Evolutionary conservation across 139 green algal genomes (phyloP), one percentile per base, ranked within the genome.

Genomic region (Zygnema cylindricum): DNA sequence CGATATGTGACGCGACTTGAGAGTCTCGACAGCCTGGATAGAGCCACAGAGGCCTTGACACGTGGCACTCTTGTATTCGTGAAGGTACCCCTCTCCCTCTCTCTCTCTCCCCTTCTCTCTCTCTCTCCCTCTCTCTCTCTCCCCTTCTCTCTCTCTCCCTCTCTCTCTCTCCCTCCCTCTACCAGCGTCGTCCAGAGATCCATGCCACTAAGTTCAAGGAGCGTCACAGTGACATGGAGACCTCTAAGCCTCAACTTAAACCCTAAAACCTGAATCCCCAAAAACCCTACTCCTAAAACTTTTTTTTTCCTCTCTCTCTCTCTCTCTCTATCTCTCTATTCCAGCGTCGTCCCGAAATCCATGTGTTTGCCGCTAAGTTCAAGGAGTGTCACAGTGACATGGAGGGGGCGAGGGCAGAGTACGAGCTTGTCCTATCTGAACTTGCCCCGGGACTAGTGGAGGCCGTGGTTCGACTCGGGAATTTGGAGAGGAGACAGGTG

Each of bases 1-100:
- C 93, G 95, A 40, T 98, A 98, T 90, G 91, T 95, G 1, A 83
- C 90, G 30, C 96, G 89, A 83, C 90, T 95, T 81, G 95, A 98
- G 75, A 57, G 30, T 0, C 54, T 83, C 30, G 57, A 39, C 7
- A 92, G 93, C 49, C 43, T 88, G 1, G 79, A 92, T 0, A 69
- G 35, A 7, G 92, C 90, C 30, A 82, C 32, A n/a, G 83, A 43
- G 1, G 92, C 91, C 33, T 87, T 97, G 78, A 54, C 93, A 36
- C 92, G 95, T 1, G 93, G 93, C 3, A 87, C 90, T 3, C 35
- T 25, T 0, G 85, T 94, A n/a, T 95, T 95, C 89, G 96, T 95
- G 86, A 96, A 95, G 90, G 83, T 86, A 73, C 11, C 75, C 42
- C 77, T n/a, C n/a, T n/a, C n/a, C n/a, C n/a, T n/a, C n/a, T n/a